Base-by-base conservation (phyloP, 768 basidiomycete species). In the Kwoniella mangroviensis region DNA sequence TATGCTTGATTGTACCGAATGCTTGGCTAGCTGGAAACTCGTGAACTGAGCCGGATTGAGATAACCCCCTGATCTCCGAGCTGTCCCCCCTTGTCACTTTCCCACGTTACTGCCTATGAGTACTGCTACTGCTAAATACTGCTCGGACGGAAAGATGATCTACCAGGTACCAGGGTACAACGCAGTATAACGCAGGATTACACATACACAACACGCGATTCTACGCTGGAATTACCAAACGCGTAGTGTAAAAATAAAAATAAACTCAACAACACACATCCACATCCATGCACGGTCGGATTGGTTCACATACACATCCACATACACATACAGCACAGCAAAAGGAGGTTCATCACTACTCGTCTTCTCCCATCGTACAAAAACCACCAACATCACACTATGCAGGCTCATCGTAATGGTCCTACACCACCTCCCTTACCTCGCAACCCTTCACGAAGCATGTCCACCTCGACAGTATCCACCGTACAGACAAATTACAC, bases 371-470 rank as follows among this genome's bases (percentile, higher is more conserved):
- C 49, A 19, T 21, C 42, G 15, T 57, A 12, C 40, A 65, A 24
- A 7, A 12, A 2, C 6, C n/a, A 26, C 15, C 24, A 60, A 28
- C 56, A n/a, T 54, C 4, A 54, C 55, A 69, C 68, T 11, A 69
- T 69, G 68, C 68, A 69, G 54, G 61, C 68, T 22, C 68, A 69
- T 53, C 68, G 62, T 13, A 55, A 43, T 49, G 54, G 51, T 17
- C 68, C 41, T 17, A 69, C 68, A 41, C 68, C 68, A 40, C 68
- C 68, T 10, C 62, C 68, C 9, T 49, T 69, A 40, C 61, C 57
- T 49, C 57, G 68, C 26, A 63, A 63, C 24, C 43, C 68, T 4
- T 28, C 61, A 43, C 24, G 68, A 64, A 56, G 62, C 51, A 41
- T 58, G 22, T 69, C 68, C 19, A 59, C 52, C 21, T 69, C 68